Evolutionary conservation across 129 eudicot species (phyloP).

Genomic region (Saposhnikovia divaricata): DNA sequence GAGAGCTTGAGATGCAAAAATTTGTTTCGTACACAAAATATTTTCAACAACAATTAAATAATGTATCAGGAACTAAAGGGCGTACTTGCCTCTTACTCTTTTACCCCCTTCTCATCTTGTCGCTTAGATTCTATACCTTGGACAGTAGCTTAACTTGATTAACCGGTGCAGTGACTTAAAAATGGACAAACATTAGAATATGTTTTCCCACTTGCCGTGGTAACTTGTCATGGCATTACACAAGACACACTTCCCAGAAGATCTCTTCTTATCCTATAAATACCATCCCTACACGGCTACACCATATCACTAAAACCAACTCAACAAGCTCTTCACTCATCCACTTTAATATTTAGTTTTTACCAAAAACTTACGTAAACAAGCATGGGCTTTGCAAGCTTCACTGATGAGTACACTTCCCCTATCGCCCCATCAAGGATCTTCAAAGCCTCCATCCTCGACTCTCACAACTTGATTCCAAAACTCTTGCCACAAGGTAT

Average conservation of each 20-base stretch:
- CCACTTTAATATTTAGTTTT: neutral
- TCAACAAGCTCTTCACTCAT: neutral
- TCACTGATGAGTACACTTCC: constrained; percentile 3
- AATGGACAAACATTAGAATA: neutral
- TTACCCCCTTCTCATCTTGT: neutral
- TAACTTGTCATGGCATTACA: neutral
- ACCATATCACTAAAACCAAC: neutral
- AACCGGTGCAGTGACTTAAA: too few species aligned
- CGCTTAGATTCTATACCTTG: neutral
- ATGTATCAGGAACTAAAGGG: neutral
- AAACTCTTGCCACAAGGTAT: constrained; percentile 3
- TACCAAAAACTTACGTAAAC: neutral
- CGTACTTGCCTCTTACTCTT: neutral
- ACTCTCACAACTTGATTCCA: constrained; percentile 4
- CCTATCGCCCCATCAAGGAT: neutral
- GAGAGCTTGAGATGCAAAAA: neutral
- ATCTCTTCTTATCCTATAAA: neutral
- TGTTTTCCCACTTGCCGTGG: neutral
- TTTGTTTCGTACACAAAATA: neutral
- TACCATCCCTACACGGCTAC: neutral
- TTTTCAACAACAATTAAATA: neutral
- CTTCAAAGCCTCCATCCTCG: constrained; percentile 5
- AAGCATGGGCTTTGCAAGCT: neutral
- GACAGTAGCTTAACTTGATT: too few species aligned
- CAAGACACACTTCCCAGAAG: neutral